Base-by-base conservation (phyloP, 2,329 filamentous ascomycete species). In the Penicillium sp. region DNA sequence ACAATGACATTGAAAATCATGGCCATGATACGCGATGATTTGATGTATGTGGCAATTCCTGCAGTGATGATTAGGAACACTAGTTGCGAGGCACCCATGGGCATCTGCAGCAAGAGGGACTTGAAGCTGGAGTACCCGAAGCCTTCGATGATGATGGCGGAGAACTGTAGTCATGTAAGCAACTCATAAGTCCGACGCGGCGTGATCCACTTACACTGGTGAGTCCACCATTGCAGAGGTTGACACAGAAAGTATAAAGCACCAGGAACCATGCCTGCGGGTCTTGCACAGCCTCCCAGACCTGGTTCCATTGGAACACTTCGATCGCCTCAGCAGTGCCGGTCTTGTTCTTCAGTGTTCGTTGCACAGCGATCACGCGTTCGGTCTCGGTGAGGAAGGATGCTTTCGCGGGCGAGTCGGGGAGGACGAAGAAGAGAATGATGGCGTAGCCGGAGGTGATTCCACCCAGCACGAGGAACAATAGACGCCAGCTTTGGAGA, bases 241-340 rank as follows among this genome's bases (percentile, higher is more conserved):
- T 73, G 2, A 71, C 68, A 44, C 62, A 70, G 8, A 73, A 63
- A 0, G 63, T 72, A 31, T 73, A 73, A 8, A 71, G 24, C 2
- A 72, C 67, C 10, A 73, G 52, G 39, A 70, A 60, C 70, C 70
- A 73, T 8, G 69, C 68, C 50, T 72, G 69, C 8, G 66, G 68
- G 46, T 72, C 68, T 11, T 65, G 65, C 5, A 68, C 47, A 1
- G 65, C 65, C 49, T 64, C 56, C 62, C 71, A 71, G 8, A 78
- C 75, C 63, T 80, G 79, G 48, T 73, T 70, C 67, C 62, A 68
- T 56, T 73, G 73, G 65, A 79, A 80, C 1, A 60, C 56, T 13
- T 80, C 74, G 0, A 71, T 70, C 59, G 83, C 84, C 68, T 83
- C 81, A 43, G 84, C 77, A 7, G 26, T n/a, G 11, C 82, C 82